These are phyloP conservation scores for Garcia nutans DNA, from an alignment of 345 rosid species.

Conservation along the genomic window DNA sequence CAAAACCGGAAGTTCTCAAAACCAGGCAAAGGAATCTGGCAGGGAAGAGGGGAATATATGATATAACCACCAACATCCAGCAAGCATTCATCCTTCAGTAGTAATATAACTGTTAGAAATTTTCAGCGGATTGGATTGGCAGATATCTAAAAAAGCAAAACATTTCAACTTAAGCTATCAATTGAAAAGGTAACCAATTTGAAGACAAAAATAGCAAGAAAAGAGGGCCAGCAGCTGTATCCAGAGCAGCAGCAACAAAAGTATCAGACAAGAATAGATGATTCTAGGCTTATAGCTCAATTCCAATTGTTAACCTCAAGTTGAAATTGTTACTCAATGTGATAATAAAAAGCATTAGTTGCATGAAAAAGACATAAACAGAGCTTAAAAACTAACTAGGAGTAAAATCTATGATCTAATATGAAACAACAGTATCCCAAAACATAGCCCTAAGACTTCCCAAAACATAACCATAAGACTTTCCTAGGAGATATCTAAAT, in stretches of 20 bases:
- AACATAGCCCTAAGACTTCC: neutral
- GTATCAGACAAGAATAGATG: constrained; percentile 1
- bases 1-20: constrained; percentile 73
- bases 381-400: neutral
- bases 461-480: too few relatives aligned
- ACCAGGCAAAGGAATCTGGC: constrained; percentile 81
- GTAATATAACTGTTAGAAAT: constrained; percentile 27
- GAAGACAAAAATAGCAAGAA: constrained; percentile 13
- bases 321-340: neutral
- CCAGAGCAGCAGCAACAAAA: neutral
- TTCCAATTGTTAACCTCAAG: neutral
- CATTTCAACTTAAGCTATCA: constrained; percentile 1
- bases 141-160: constrained; percentile 13
- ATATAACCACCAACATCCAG: constrained; percentile 74
- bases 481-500: neutral
- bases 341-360: neutral
- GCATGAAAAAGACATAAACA: constrained; percentile 16
- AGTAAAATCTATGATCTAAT: neutral
- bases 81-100: constrained; percentile 74
- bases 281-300: neutral
- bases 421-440: neutral
- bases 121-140: constrained; percentile 15
- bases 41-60: constrained; percentile 87
- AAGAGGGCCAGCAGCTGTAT: neutral
- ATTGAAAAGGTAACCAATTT: neutral